Percentiles rank a stretch among this genome's conserved stretches.
These are phyloP conservation scores for Sordariomycetes sp. DNA, from an alignment of 2,329 filamentous ascomycete species.

Conservation along the genomic window DNA sequence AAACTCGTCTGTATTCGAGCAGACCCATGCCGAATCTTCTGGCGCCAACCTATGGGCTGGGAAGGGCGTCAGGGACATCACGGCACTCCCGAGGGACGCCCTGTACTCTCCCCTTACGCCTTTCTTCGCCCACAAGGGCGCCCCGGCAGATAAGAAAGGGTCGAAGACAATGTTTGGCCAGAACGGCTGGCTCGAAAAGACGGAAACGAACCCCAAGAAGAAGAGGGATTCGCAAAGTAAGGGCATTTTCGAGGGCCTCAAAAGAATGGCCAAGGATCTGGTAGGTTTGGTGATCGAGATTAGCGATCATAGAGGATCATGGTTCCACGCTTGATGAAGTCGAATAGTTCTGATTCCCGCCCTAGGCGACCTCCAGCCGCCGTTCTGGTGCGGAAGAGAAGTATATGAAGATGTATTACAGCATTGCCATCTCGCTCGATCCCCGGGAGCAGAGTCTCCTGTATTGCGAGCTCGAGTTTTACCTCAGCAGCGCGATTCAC, in stretches of 20 bases:
- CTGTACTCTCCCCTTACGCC: constrained; percentile 28
- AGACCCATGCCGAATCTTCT: neutral
- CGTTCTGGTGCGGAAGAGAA: constrained; percentile 17
- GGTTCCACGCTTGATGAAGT: neutral
- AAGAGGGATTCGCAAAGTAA: constrained; percentile 21
- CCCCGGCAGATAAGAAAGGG: constrained; percentile 23
- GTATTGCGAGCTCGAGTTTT: constrained; percentile 45
- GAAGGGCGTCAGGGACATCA: neutral
- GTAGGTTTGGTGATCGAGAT: constrained; percentile 27
- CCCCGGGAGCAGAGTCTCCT: constrained; percentile 43
- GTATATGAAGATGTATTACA: constrained; percentile 12
- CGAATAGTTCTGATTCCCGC: constrained; percentile 6
- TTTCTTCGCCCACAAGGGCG: constrained; percentile 24
- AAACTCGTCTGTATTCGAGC: neutral
- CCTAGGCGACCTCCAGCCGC: constrained; percentile 12
- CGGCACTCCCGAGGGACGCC: constrained; percentile 10
- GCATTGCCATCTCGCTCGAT: constrained; percentile 34
- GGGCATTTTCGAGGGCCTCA: constrained; percentile 30
- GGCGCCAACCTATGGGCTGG: neutral
- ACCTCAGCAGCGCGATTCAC: constrained; percentile 35
- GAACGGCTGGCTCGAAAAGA: constrained; percentile 42
- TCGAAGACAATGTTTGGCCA: constrained; percentile 40
- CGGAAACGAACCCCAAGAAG: constrained; percentile 12
- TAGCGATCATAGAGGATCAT: no score
- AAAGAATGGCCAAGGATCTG: constrained; percentile 40